These are phyloP conservation scores for Claviceps quebecensis DNA, from an alignment of 2,329 filamentous ascomycete species.

Conservation along the genomic window DNA sequence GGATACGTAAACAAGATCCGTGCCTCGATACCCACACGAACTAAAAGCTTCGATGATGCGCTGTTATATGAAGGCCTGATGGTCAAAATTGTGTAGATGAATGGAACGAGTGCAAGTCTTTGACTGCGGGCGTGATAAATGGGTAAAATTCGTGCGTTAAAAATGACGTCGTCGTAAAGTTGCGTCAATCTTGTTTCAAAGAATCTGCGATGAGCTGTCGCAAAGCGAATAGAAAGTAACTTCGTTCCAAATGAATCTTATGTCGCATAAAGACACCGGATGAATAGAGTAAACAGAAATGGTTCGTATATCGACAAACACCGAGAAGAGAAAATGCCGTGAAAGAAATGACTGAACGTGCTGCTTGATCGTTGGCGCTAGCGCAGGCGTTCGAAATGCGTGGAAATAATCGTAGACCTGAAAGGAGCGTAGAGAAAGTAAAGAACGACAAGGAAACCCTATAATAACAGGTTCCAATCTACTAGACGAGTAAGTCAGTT, in stretches of 20 bases:
- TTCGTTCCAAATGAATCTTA: constrained; percentile 1
- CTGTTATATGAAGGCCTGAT: not conserved
- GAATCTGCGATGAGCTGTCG: not conserved
- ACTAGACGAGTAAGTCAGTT: not conserved
- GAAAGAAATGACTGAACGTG: not conserved
- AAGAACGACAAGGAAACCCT: not conserved
- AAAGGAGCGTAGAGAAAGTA: not conserved
- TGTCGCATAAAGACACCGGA: not conserved
- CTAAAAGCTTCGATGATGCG: constrained; percentile 3
- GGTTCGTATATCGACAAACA: not conserved
- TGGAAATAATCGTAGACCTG: not conserved
- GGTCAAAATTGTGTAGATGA: not conserved
- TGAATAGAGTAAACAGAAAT: not conserved
- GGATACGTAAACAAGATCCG: not conserved
- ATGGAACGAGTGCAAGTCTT: not conserved
- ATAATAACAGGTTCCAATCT: not conserved
- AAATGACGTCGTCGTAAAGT: not conserved
- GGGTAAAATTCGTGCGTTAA: not conserved
- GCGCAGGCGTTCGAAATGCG: not conserved
- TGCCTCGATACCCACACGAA: not conserved
- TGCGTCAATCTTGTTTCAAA: constrained; percentile 6
- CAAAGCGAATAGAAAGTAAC: not conserved
- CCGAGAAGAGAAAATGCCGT: not conserved
- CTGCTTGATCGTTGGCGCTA: not conserved
- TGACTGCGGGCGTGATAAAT: constrained; percentile 4